Evolutionary conservation across 2,329 filamentous ascomycete species (phyloP).

Genomic region (Fusarium tricinctum): DNA sequence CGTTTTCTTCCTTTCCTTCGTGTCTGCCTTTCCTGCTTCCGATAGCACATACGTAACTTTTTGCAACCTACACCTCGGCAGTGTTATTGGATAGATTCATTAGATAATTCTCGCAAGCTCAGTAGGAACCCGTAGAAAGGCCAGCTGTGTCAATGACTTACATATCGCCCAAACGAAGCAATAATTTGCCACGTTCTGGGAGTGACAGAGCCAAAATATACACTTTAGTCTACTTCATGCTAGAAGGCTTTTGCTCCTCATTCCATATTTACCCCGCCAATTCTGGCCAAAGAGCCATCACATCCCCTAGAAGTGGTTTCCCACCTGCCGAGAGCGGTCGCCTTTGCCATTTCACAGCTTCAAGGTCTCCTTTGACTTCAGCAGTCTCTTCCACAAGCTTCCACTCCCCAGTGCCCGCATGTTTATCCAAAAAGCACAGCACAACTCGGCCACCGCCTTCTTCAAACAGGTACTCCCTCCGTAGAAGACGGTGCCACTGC

Average conservation of each 20-base stretch:
- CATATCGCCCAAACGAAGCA: too few species aligned
- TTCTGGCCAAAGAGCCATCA: conserved; percentile 24
- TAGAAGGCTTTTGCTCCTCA: background rate
- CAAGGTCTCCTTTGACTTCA: conserved; percentile 23
- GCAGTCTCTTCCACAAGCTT: conserved; percentile 38
- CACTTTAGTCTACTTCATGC: background rate
- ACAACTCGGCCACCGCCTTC: conserved; percentile 52
- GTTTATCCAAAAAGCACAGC: conserved; percentile 51
- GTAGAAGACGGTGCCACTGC: conserved; percentile 53
- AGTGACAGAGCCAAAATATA: background rate
- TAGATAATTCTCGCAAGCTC: too few species aligned
- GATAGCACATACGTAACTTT: too few species aligned
- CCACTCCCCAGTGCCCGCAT: conserved; percentile 36
- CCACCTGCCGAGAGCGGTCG: conserved; percentile 34
- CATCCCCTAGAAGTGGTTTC: conserved; percentile 32
- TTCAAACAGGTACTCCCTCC: conserved; percentile 55
- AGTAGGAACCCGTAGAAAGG: too few species aligned
- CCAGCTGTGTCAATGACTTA: too few species aligned
- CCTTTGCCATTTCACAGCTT: conserved; percentile 35
- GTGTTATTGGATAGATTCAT: too few species aligned
- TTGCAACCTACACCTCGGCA: too few species aligned
- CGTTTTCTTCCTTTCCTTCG: background rate
- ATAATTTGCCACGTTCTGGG: too few species aligned
- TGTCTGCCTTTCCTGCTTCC: too few species aligned
- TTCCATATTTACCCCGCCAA: background rate